A percentile compares a stretch with the other conserved stretches of the same genome.
These are phyloP conservation scores for Didymosphaeria variabile DNA, from an alignment of 2,329 filamentous ascomycete genomes.

Conservation along the genomic window DNA sequence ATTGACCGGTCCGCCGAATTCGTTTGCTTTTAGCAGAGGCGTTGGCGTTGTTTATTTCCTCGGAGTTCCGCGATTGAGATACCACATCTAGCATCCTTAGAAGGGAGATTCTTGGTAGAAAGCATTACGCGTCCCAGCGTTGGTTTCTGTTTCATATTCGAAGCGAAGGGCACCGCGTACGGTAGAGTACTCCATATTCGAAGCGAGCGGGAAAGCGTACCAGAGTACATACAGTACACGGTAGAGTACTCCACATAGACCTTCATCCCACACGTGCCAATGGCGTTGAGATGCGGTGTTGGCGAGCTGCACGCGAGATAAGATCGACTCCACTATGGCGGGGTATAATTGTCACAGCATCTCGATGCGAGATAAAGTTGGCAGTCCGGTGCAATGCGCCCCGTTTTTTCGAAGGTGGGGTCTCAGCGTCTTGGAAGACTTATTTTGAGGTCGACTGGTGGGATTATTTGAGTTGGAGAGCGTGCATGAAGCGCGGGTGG, in stretches of 20 bases:
- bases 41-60: background rate
- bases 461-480: background rate
- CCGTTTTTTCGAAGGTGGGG: background rate
- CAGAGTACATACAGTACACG: background rate
- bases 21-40: background rate
- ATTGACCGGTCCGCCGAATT: background rate
- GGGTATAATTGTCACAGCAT: constrained; percentile 10
- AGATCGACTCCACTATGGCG: constrained; percentile 12
- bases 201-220: constrained; percentile 1
- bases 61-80: constrained; percentile 7
- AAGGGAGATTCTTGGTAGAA: background rate
- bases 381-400: background rate
- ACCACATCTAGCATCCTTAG: background rate
- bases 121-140: constrained; percentile 5
- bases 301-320: constrained; percentile 10
- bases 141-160: constrained; percentile 8
- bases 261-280: background rate
- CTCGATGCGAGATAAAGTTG: background rate
- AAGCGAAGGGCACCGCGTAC: constrained; percentile 1
- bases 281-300: constrained; percentile 8
- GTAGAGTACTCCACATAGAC: background rate
- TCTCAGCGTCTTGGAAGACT: background rate
- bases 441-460: background rate
- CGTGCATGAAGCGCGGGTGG: background rate
- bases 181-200: background rate